Conservation (phyloP, 352 stramenopile genomes). For the Blastocystis sp. region DNA sequence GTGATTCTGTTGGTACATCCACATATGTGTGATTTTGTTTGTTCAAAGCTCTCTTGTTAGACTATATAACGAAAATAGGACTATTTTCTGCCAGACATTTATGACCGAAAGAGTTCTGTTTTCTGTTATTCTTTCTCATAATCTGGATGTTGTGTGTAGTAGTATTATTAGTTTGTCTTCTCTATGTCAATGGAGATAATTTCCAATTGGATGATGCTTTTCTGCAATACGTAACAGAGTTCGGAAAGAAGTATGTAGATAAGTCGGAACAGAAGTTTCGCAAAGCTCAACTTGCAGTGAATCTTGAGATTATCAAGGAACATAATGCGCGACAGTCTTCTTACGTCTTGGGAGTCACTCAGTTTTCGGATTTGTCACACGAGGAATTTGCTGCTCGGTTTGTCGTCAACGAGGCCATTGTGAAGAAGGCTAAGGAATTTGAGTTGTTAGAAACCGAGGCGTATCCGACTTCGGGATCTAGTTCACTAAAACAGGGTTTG, state of each 20-base stretch:
- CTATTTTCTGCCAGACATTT: too few species aligned
- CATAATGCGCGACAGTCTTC: constrained; percentile 9
- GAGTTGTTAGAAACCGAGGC: background rate
- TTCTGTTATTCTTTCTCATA: background rate
- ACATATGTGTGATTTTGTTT: background rate
- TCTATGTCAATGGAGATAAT: background rate
- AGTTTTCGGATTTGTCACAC: constrained; percentile 14
- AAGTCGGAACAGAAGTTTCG: constrained; percentile 16
- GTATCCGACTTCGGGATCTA: background rate
- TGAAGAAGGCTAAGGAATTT: background rate
- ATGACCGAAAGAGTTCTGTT: too few species aligned
- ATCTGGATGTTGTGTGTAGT: background rate
- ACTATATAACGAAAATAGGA: background rate
- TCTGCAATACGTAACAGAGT: background rate
- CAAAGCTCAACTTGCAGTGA: background rate
- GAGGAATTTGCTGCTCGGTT: constrained; percentile 11
- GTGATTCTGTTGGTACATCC: background rate
- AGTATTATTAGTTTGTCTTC: background rate
- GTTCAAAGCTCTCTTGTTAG: background rate
- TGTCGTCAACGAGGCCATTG: background rate
- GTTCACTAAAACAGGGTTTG: background rate
- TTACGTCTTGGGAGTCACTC: constrained; percentile 17
- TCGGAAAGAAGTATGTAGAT: background rate
- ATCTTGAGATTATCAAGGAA: constrained; percentile 15
- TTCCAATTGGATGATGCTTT: background rate